Percentiles rank a stretch among this genome's conserved stretches.
Conservation (phyloP, 257 asterid genomes). For the Solanum bulbocastanum region DNA sequence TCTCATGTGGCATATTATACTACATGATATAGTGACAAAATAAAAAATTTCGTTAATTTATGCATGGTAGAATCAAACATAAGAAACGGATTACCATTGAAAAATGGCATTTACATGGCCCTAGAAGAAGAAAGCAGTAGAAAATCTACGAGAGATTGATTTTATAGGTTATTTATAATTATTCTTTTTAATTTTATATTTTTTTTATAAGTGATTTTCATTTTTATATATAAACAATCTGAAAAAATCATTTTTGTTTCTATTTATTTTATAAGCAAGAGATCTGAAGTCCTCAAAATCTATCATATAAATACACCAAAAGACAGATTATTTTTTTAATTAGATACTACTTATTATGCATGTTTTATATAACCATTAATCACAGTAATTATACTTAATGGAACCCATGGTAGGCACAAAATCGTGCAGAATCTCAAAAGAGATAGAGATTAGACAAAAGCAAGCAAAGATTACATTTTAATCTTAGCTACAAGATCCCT, state of each 20-base stretch:
- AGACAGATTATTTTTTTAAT: not conserved
- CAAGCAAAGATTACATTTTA: not conserved
- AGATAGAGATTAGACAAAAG: not conserved
- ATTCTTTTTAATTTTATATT: accelerated
- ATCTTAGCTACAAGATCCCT: not conserved
- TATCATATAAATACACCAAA: not conserved
- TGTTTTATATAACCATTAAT: slow-evolving; percentile 1
- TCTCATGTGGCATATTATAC: not conserved
- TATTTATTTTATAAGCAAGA: not conserved
- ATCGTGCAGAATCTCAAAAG: not conserved
- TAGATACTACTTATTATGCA: not conserved
- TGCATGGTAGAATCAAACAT: not conserved
- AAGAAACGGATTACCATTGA: not conserved
- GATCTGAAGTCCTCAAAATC: not conserved
- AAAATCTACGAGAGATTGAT: too few relatives aligned
- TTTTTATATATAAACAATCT: too few relatives aligned
- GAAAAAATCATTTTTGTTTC: not conserved
- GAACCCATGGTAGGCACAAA: slow-evolving; percentile 14
- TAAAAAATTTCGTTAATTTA: too few relatives aligned
- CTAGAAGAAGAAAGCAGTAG: too few relatives aligned
- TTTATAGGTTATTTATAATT: too few relatives aligned
- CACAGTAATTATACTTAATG: slow-evolving; percentile 7
- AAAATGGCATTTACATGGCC: too few relatives aligned
- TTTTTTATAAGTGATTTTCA: accelerated
- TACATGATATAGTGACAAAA: too few relatives aligned